phyloP scores from a whole-genome alignment of 495 filamentous ascomycete species.

The Cladorrhinum samala region DNA sequence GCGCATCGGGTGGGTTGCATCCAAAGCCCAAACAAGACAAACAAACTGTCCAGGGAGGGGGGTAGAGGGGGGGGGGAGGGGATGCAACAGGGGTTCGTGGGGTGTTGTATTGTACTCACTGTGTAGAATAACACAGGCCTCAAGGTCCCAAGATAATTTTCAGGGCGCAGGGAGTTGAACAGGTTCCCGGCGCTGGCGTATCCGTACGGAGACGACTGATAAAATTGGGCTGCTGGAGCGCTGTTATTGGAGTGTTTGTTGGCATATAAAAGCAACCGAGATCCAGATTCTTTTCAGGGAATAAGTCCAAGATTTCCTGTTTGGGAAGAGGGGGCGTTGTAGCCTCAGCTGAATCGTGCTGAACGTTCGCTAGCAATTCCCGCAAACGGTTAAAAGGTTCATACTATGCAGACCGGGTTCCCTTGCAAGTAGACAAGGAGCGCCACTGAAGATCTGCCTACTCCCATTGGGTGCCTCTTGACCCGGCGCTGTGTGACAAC shows the following conservation, averaged over 20 bases:
- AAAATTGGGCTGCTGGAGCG: background rate
- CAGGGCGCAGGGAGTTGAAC: too few species aligned
- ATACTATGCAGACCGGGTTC: constrained; percentile 3
- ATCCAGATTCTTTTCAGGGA: background rate
- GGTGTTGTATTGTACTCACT: background rate
- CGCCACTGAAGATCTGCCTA: constrained; percentile 25
- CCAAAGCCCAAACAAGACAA: background rate
- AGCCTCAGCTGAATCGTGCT: constrained; percentile 32
- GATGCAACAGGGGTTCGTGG: background rate
- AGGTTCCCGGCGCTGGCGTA: too few species aligned
- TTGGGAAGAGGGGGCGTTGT: constrained; percentile 23
- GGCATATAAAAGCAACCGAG: background rate
- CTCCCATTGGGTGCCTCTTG: constrained; percentile 24
- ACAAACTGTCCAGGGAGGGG: background rate
- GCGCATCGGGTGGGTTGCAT: constrained; percentile 8
- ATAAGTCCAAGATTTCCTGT: constrained; percentile 10
- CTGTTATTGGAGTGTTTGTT: constrained; percentile 6
- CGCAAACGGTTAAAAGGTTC: constrained; percentile 21
- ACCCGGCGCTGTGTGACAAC: constrained; percentile 35
- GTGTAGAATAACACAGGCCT: too few species aligned
- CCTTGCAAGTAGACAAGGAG: constrained; percentile 11
- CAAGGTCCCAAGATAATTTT: too few species aligned
- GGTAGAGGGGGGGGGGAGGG: too few species aligned
- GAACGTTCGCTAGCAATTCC: constrained; percentile 30
- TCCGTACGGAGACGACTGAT: too few species aligned